Conservation (phyloP, 768 basidiomycete genomes). For the Psilocybe azurescens region DNA sequence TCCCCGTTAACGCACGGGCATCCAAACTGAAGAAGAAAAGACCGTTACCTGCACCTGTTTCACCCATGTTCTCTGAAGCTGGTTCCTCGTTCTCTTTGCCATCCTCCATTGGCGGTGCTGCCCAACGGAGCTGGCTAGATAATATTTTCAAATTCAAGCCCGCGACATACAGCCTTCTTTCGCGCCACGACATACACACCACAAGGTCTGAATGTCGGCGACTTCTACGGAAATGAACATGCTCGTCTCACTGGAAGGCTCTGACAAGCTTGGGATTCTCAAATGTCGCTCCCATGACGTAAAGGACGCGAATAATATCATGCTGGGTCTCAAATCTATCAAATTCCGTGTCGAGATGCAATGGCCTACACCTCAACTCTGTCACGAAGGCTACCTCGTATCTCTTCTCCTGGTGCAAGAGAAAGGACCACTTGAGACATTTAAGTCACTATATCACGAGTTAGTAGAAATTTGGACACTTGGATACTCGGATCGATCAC, state of each 20-base stretch:
- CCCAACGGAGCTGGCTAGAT: conserved; percentile 82
- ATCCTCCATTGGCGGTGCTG: conserved; percentile 41
- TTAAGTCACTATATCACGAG: conserved; percentile 74
- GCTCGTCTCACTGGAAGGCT: conserved; percentile 65
- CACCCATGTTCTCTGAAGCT: conserved; percentile 54
- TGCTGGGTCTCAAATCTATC: conserved; percentile 66
- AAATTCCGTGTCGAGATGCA: conserved; percentile 84
- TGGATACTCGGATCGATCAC: conserved; percentile 34
- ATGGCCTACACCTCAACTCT: conserved; percentile 46
- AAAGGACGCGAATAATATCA: conserved; percentile 56
- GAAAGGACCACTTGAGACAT: conserved; percentile 84
- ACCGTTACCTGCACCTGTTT: conserved; percentile 26
- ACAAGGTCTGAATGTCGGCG: conserved; percentile 78
- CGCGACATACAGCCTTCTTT: conserved; percentile 59
- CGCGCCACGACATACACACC: conserved; percentile 59
- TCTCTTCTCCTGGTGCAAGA: conserved; percentile 77
- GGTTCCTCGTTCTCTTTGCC: conserved; percentile 43
- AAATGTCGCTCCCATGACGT: conserved; percentile 80
- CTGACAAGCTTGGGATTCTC: conserved; percentile 68
- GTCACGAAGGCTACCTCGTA: conserved; percentile 51
- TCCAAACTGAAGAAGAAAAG: conserved; percentile 43
- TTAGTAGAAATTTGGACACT: conserved; percentile 76
- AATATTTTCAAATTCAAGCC: conserved; percentile 90
- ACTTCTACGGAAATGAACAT: conserved; percentile 71
- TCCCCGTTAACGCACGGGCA: conserved; percentile 20